phyloP scores from a whole-genome alignment of 371 early-diverging fungal genomes.

The Chytridium lagenaria region DNA sequence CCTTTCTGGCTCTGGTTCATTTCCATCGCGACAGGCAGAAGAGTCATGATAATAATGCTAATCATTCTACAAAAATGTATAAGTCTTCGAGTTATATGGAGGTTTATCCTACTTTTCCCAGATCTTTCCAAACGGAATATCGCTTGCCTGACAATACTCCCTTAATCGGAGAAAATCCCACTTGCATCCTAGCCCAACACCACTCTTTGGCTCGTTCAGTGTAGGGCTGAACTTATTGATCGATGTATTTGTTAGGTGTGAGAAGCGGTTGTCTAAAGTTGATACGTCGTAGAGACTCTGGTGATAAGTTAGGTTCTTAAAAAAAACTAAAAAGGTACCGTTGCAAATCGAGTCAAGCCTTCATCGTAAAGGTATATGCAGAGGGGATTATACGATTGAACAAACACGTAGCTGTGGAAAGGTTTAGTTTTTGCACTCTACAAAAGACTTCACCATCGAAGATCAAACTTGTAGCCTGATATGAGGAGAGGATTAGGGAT shows the following conservation, averaged over 20 bases:
- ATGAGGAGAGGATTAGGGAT: conserved; percentile 51
- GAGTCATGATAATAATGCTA: conserved; percentile 45
- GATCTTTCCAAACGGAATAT: conserved; percentile 34
- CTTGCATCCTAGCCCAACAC: conserved; percentile 52
- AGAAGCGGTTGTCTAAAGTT: conserved; percentile 37
- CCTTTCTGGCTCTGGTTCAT: conserved; percentile 21
- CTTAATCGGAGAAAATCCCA: conserved; percentile 47
- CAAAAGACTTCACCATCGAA: conserved; percentile 49
- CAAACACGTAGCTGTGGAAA: conserved; percentile 48
- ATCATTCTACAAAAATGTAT: conserved; percentile 34
- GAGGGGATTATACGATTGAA: conserved; percentile 48
- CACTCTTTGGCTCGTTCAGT: conserved; percentile 41
- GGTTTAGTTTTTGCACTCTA: not conserved
- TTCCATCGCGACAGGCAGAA: conserved; percentile 46
- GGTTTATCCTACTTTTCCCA: conserved; percentile 45
- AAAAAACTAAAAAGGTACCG: conserved; percentile 26
- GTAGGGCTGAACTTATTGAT: conserved; percentile 54
- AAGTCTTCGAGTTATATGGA: not conserved
- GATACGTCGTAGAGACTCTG: conserved; percentile 39
- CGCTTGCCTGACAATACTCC: conserved; percentile 29
- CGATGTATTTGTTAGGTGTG: conserved; percentile 59
- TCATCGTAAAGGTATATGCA: conserved; percentile 52
- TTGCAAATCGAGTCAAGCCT: conserved; percentile 55
- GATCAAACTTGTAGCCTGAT: conserved; percentile 56
- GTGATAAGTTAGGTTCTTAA: not conserved